Conservation (phyloP, 345 rosid species). For the Eucalyptus grandis region DNA sequence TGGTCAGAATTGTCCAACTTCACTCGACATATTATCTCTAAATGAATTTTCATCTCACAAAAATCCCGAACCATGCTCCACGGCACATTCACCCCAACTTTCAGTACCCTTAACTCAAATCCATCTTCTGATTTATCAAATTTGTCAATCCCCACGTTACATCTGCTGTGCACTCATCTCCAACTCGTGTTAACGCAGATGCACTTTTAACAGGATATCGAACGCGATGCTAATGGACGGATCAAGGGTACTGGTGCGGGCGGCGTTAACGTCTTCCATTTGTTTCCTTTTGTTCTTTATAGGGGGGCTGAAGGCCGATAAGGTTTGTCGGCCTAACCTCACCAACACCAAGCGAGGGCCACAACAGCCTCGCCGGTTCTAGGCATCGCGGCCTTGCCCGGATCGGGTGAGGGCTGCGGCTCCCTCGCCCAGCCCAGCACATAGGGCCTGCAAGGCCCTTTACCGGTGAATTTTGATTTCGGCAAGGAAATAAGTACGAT, state of each 20-base stretch:
- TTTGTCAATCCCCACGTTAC: neutral
- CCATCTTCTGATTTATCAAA: neutral
- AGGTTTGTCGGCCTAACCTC: neutral
- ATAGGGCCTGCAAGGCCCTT: neutral
- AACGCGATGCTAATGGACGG: neutral
- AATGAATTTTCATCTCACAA: neutral
- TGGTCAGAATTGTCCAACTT: neutral
- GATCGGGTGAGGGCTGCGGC: neutral
- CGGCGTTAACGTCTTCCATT: accelerated
- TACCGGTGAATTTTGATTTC: neutral
- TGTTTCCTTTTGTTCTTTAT: too few species aligned
- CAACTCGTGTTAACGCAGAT: neutral
- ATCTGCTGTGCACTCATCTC: neutral
- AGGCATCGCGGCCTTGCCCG: neutral
- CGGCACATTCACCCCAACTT: accelerated
- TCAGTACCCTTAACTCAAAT: accelerated
- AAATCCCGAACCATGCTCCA: accelerated
- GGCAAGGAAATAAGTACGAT: neutral
- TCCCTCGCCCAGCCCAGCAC: neutral
- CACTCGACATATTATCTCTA: accelerated
- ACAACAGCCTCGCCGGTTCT: neutral
- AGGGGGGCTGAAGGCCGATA: neutral
- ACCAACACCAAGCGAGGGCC: neutral
- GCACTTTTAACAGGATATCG: neutral
- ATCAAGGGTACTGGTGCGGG: neutral